Evolutionary conservation across 345 rosid species (phyloP), one percentile per base, ranked within the genome.

Genomic region (Euphorbia tirucalli): DNA sequence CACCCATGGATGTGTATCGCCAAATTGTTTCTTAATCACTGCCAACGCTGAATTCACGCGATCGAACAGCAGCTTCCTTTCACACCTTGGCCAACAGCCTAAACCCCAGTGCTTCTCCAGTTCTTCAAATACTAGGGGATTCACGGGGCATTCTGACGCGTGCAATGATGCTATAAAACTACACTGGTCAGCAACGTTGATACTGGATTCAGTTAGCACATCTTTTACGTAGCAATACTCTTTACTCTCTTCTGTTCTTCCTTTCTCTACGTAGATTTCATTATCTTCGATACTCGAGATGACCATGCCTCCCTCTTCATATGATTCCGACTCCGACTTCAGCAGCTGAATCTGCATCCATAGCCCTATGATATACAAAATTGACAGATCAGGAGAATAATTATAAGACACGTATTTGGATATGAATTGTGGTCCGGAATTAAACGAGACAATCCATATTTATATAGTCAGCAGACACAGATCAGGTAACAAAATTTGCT

Each of bases 301-400:
- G 3, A 84, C 74, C 86, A 85, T 81, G 60, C 75, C 74, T 63
- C 88, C 95, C 78, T 90, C 99, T 10, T 74, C 78, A 57, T 89
- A 88, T 60, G 85, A 71, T 64, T 89, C 89, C 21, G 96, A 88
- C 74, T 89, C 95, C 61, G 85, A 80, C 74, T 91, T 96, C 52
- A 96, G 93, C 44, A 93, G 88, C 69, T 88, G 92, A 71, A 96
- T 96, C 81, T 93, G 99, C 92, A 86, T 80, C 62, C 99, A 85
- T 64, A 96, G 98, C 61, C 98, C 99, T 96, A 69, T n/a, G 61
- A 32, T 19, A 55, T 24, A 44, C 37, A 61, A 35, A 55, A 10
- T 24, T n/a, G 9, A 28, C 30, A 28, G 13, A 41, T 7, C 6
- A 41, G 1, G 2, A 41, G 13, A 2, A 16, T 16, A 46, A 0